Base-by-base conservation (phyloP, 139 green algal genomes). In the Ulvella scutata region DNA sequence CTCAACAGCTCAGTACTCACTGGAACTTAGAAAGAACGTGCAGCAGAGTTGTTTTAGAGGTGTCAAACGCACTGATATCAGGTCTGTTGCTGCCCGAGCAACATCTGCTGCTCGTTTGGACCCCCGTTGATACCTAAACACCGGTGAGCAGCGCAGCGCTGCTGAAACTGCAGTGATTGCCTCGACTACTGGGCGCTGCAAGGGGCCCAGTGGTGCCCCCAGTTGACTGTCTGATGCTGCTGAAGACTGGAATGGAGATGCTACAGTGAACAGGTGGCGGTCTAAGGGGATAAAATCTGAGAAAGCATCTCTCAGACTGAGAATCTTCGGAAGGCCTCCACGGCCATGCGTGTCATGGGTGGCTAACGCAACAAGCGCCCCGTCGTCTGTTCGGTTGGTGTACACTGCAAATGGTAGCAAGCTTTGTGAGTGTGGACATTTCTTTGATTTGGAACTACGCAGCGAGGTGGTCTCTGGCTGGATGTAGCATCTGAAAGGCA, bases 321-420 rank as follows among this genome's bases (percentile, higher is more conserved):
- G n/a, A 26, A 67, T 67, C 51, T 67, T 67, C 1, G 51, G n/a
- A 29, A 6, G n/a, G 9, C 51, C 51, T n/a, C 51, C 51, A 26
- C n/a, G 17, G 51, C 51, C 51, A 26, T 67, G 51, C n/a, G 51
- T 67, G 51, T 67, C 51, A 36, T 67, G 51, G 51, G 51, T 67
- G 51, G 51, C 51, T n/a, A 67, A n/a, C n/a, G 51, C 51, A 26
- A 67, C 51, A 23, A 67, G 51, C 13, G 51, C 33, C 13, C n/a
- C 51, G 51, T 67, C 51, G 51, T 67, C 51, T 13, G 51, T 67
- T n/a, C 51, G 51, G 51, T 67, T 67, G 51, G 51, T 67, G 51
- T 36, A 67, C 51, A 67, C 51, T 67, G 51, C 51, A 67, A 17
- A n/a, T n/a, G n/a, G n/a, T n/a, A n/a, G n/a, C n/a, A n/a, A n/a